A percentile compares a stretch with the other conserved stretches of the same genome.
These are phyloP conservation scores for Ephemerocybe angulata DNA, from an alignment of 768 basidiomycete genomes.

Conservation along the genomic window DNA sequence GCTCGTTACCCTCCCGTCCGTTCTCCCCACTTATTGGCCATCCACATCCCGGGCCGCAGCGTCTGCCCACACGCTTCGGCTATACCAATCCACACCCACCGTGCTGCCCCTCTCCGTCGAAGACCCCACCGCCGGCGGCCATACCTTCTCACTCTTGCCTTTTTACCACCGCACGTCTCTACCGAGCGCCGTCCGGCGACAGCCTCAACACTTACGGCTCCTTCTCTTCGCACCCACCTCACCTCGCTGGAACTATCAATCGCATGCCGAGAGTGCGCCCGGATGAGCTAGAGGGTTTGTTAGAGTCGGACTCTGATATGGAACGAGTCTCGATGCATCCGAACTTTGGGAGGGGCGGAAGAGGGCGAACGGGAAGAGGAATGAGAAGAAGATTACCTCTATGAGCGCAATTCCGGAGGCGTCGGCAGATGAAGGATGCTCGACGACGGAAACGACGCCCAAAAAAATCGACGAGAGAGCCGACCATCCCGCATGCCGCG, in stretches of 20 bases:
- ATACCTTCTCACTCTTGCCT: conserved; percentile 55
- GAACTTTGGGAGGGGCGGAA: conserved; percentile 40
- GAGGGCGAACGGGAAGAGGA: conserved; percentile 29
- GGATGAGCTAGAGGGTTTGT: conserved; percentile 37
- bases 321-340: conserved; percentile 68
- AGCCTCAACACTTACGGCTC: conserved; percentile 12
- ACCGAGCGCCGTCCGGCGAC: conserved; percentile 18
- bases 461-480: background rate
- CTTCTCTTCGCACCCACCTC: background rate
- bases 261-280: conserved; percentile 35
- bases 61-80: too few species aligned
- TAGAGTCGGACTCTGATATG: conserved; percentile 48
- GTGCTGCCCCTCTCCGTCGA: background rate
- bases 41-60: too few species aligned
- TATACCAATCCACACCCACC: too few species aligned
- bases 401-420: background rate
- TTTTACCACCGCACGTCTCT: conserved; percentile 11
- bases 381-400: conserved; percentile 50
- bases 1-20: too few species aligned
- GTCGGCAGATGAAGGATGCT: conserved; percentile 8
- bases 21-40: too few species aligned
- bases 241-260: conserved; percentile 1
- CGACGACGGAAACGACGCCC: conserved; percentile 3
- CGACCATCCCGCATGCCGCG: background rate
- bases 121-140: background rate